phyloP scores from a whole-genome alignment of 495 filamentous ascomycete species.

The Polyplosphaeria fusca region DNA sequence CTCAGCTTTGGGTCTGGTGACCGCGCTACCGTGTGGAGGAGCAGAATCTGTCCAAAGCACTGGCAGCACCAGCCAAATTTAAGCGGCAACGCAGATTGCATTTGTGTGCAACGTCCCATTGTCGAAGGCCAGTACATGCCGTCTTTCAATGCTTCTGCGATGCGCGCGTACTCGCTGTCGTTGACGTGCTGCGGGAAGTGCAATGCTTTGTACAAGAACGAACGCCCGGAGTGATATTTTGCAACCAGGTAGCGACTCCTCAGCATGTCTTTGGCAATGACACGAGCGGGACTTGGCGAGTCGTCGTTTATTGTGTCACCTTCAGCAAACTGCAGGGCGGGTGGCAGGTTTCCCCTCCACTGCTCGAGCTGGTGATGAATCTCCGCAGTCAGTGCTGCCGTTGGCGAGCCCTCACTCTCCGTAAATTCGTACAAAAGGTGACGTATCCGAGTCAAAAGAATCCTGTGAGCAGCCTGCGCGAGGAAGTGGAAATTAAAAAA shows the following conservation, averaged over 20 bases:
- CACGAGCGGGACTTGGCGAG: constrained; percentile 29
- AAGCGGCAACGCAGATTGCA: constrained; percentile 24
- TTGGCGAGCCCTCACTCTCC: constrained; percentile 18
- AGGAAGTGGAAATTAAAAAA: constrained; percentile 36
- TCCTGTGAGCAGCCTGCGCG: constrained; percentile 28
- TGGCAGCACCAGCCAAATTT: constrained; percentile 34
- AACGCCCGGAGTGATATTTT: constrained; percentile 31
- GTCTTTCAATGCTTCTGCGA: constrained; percentile 7
- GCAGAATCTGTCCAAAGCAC: constrained; percentile 27
- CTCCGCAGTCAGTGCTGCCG: constrained; percentile 18
- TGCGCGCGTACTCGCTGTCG: constrained; percentile 15
- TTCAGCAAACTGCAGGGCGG: constrained; percentile 27
- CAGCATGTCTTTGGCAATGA: constrained; percentile 32
- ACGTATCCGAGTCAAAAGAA: constrained; percentile 28
- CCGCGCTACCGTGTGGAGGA: constrained; percentile 20
- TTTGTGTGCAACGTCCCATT: constrained; percentile 24
- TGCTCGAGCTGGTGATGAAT: constrained; percentile 34
- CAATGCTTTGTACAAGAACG: constrained; percentile 32
- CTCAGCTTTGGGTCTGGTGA: constrained; percentile 17
- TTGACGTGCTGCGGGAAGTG: constrained; percentile 20
- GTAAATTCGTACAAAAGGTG: constrained; percentile 25
- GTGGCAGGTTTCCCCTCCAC: constrained; percentile 30
- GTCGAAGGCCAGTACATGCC: constrained; percentile 30
- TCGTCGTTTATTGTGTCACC: constrained; percentile 9
- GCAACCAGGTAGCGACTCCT: constrained; percentile 29